These are phyloP conservation scores for Ramaria sp. DNA, from an alignment of 768 basidiomycete species.

Conservation along the genomic window DNA sequence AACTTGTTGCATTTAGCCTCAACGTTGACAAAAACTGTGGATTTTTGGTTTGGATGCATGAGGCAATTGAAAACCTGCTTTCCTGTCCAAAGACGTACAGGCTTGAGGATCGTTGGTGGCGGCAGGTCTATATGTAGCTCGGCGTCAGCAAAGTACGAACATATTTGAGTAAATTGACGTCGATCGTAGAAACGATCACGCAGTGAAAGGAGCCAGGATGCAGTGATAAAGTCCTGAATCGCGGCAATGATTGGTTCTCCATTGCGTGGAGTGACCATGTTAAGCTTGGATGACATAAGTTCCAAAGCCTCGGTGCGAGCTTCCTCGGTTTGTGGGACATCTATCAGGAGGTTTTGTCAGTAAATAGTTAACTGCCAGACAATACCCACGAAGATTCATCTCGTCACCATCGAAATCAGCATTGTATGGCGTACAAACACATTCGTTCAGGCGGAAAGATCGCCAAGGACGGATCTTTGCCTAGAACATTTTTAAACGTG, in stretches of 20 bases:
- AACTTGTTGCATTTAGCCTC: slow-evolving; percentile 92
- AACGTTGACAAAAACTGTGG: slow-evolving; percentile 82
- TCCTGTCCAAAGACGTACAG: slow-evolving; percentile 89
- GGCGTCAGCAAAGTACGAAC: slow-evolving; percentile 88
- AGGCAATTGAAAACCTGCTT: slow-evolving; percentile 98
- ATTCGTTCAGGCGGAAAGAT: slow-evolving; percentile 94
- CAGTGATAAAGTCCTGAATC: slow-evolving; percentile 99
- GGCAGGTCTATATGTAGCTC: slow-evolving; percentile 90
- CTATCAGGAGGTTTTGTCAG: slow-evolving; percentile 28
- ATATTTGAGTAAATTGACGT: slow-evolving; percentile 91
- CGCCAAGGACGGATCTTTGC: slow-evolving; percentile 94
- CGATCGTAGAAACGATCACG: slow-evolving; percentile 91
- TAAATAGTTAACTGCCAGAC: not conserved
- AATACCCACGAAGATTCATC: slow-evolving; percentile 88
- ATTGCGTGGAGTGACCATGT: slow-evolving; percentile 95
- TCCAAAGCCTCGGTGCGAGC: slow-evolving; percentile 94
- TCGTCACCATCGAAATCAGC: slow-evolving; percentile 99
- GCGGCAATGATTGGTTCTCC: slow-evolving; percentile 99
- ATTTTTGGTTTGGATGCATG: slow-evolving; percentile 85
- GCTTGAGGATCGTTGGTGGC: slow-evolving; percentile 90
- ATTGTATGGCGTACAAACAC: slow-evolving; percentile 98
- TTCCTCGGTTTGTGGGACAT: slow-evolving; percentile 98
- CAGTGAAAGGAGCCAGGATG: slow-evolving; percentile 88
- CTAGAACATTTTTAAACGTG: slow-evolving; percentile 20
- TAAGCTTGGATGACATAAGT: slow-evolving; percentile 94